Conservation (phyloP, 2,329 filamentous ascomycete species). For the Fusarium paranaense region DNA sequence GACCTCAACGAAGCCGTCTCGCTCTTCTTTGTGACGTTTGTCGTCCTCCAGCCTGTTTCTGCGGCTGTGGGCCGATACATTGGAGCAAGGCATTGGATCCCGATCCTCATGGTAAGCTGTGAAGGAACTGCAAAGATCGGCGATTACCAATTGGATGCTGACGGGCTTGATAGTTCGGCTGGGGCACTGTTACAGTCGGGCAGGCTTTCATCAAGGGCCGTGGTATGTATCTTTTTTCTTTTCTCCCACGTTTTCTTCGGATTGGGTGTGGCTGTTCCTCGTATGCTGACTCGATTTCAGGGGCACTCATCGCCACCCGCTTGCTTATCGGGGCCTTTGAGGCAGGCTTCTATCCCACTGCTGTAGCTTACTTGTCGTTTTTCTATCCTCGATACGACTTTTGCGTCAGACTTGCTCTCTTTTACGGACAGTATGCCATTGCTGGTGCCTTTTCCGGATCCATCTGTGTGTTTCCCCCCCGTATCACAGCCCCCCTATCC, state of each 20-base stretch:
- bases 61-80: constrained; percentile 43
- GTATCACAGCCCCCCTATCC: neutral
- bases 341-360: constrained; percentile 45
- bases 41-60: constrained; percentile 42
- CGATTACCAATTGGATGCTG: constrained; percentile 2
- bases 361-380: constrained; percentile 43
- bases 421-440: constrained; percentile 45
- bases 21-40: constrained; percentile 45
- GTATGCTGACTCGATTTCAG: constrained; percentile 27
- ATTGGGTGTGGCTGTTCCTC: neutral
- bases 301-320: constrained; percentile 40
- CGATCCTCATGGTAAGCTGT: constrained; percentile 40
- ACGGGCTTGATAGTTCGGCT: constrained; percentile 36
- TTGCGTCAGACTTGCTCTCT: constrained; percentile 42
- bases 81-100: constrained; percentile 44
- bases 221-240: constrained; percentile 21
- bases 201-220: constrained; percentile 43
- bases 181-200: constrained; percentile 41
- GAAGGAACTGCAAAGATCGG: neutral
- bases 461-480: constrained; percentile 33
- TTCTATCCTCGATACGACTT: constrained; percentile 44
- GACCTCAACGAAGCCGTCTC: constrained; percentile 45
- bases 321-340: constrained; percentile 45
- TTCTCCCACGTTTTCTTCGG: neutral
- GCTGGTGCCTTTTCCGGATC: constrained; percentile 45